A percentile compares a stretch with the other conserved stretches of the same genome.
Evolutionary conservation across 306 rosid genomes (phyloP).

Genomic region (Styphnolobium japonicum): DNA sequence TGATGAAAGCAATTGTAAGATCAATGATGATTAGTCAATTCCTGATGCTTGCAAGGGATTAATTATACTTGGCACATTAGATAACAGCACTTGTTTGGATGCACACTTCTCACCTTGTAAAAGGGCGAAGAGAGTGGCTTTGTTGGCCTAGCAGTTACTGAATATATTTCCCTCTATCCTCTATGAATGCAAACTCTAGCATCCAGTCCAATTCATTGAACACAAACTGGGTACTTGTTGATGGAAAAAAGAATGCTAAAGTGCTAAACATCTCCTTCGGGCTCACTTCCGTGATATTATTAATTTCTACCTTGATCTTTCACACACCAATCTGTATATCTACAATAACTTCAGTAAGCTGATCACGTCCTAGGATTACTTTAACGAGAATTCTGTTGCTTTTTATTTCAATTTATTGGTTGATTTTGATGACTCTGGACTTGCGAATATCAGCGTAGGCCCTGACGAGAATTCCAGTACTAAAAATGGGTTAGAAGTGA

Average conservation of each 20-base stretch:
- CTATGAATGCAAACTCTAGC: background rate
- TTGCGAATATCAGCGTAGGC: no score
- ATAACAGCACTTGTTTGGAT: background rate
- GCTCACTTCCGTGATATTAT: background rate
- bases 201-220: background rate
- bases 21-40: background rate
- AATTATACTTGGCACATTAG: background rate
- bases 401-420: no score
- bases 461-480: no score
- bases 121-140: background rate
- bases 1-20: constrained; percentile 16
- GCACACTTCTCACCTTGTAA: constrained; percentile 19
- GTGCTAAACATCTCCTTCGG: background rate
- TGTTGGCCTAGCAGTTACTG: constrained; percentile 1
- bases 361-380: background rate
- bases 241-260: background rate
- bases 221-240: background rate
- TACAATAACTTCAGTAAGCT: background rate
- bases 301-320: no score
- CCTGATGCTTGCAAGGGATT: background rate
- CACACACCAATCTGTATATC: no score
- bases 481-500: no score
- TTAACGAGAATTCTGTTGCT: background rate
- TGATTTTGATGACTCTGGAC: no score
- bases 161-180: background rate